Percentiles rank a stretch among this genome's conserved stretches.
Conservation (phyloP, 768 basidiomycete genomes). For the Grammothele lineata region DNA sequence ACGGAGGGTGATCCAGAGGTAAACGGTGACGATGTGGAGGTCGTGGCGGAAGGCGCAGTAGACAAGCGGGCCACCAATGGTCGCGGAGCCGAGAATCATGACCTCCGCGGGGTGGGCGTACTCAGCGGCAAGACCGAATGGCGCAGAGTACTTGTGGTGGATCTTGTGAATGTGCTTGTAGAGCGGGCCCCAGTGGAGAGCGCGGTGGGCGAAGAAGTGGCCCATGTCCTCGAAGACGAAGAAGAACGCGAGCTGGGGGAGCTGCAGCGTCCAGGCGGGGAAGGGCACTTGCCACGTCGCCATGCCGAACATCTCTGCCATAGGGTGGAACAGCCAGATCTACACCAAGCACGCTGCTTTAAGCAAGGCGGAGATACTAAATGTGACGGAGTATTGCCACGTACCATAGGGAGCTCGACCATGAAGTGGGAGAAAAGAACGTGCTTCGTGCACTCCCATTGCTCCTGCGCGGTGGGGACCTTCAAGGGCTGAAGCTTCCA, state of each 20-base stretch:
- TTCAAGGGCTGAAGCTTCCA: constrained; percentile 94
- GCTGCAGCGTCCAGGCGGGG: constrained; percentile 64
- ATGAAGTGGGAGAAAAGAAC: constrained; percentile 96
- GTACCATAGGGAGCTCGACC: constrained; percentile 83
- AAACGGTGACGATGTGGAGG: constrained; percentile 91
- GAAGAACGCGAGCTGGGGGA: constrained; percentile 78
- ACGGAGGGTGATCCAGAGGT: constrained; percentile 88
- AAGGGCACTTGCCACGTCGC: constrained; percentile 91
- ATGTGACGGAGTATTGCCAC: constrained; percentile 26
- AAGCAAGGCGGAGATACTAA: too few relatives aligned
- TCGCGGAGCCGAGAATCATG: constrained; percentile 90
- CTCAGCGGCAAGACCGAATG: constrained; percentile 95
- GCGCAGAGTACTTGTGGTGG: constrained; percentile 96
- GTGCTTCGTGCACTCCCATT: constrained; percentile 94
- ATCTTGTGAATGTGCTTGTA: constrained; percentile 96
- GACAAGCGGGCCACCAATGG: constrained; percentile 82
- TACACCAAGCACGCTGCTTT: constrained; percentile 22
- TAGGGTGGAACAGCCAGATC: constrained; percentile 91
- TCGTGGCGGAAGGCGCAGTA: constrained; percentile 74
- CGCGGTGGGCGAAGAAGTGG: constrained; percentile 90
- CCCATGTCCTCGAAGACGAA: constrained; percentile 96
- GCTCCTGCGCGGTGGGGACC: constrained; percentile 72
- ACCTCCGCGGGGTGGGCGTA: constrained; percentile 98
- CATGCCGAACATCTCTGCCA: constrained; percentile 88
- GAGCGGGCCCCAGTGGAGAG: constrained; percentile 76